Conservation (phyloP, 2,329 filamentous ascomycete genomes). For the Hirsutella rhossiliensis region DNA sequence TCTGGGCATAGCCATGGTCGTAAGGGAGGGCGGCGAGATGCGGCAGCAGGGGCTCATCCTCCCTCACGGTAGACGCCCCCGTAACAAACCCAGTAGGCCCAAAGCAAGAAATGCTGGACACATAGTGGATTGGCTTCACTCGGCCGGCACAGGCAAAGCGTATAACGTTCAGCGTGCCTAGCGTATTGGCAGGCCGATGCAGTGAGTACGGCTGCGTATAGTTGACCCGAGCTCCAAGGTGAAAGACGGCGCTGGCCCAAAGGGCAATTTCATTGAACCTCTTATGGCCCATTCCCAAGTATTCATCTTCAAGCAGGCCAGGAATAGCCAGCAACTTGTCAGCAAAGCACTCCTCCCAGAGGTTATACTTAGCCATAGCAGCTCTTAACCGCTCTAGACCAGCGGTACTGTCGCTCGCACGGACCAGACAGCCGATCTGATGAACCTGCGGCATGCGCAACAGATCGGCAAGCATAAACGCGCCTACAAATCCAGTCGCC, state of each 20-base stretch:
- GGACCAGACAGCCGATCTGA: not conserved
- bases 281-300: not conserved
- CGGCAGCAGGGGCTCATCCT: not conserved
- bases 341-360: not conserved
- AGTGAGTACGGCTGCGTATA: not conserved
- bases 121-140: not conserved
- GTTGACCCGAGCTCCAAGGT: not conserved
- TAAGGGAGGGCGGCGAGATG: not conserved
- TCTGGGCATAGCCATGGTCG: not conserved
- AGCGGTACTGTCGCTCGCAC: not conserved
- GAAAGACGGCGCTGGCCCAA: not conserved
- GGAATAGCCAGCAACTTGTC: not conserved
- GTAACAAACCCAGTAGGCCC: not conserved
- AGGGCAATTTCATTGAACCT: not conserved
- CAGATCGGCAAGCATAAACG: not conserved
- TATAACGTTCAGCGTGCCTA: not conserved
- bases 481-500: not conserved
- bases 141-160: not conserved
- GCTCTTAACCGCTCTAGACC: not conserved
- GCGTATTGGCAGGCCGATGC: not conserved
- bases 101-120: constrained; percentile 1
- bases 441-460: not conserved
- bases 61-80: not conserved
- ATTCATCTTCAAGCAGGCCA: not conserved
- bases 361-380: not conserved